Evolutionary conservation across 768 basidiomycete species (phyloP).

Genomic region (Mycena alexandri): DNA sequence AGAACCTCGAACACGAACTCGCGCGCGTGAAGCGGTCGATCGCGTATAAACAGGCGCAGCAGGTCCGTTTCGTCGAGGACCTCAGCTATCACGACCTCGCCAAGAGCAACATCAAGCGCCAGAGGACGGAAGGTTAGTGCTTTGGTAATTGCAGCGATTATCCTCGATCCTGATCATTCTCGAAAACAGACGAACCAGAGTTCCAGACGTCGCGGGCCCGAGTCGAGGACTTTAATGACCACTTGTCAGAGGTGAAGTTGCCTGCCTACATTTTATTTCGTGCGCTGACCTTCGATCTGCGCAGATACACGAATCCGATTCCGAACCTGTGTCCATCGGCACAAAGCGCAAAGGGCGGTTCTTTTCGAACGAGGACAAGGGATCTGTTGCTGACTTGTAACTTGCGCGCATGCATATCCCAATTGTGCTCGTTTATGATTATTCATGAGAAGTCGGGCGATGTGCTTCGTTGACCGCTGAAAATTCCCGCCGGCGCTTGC

Average conservation of each 20-base stretch:
- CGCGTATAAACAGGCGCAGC: slow-evolving; percentile 25
- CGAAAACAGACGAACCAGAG: slow-evolving; percentile 2
- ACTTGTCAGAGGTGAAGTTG: not conserved
- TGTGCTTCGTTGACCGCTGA: too few relatives aligned
- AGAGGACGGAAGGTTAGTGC: slow-evolving; percentile 16
- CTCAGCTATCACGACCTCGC: slow-evolving; percentile 12
- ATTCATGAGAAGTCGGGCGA: too few relatives aligned
- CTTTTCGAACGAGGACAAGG: slow-evolving; percentile 24
- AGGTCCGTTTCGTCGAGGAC: slow-evolving; percentile 25
- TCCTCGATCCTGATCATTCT: not conserved
- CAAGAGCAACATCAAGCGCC: slow-evolving; percentile 18
- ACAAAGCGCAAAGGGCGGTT: slow-evolving; percentile 24
- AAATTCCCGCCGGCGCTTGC: too few relatives aligned
- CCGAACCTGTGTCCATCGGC: slow-evolving; percentile 5
- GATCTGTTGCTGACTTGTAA: slow-evolving; percentile 4
- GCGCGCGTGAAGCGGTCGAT: slow-evolving; percentile 20
- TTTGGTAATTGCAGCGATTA: not conserved
- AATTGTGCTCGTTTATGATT: too few relatives aligned
- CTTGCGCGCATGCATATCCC: not conserved
- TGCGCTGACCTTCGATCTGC: not conserved
- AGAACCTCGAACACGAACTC: slow-evolving; percentile 24
- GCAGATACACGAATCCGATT: slow-evolving; percentile 21
- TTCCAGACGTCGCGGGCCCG: slow-evolving; percentile 3
- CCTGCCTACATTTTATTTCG: too few relatives aligned
- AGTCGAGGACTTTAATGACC: not conserved